phyloP scores from a whole-genome alignment of 2,329 filamentous ascomycete species.

The Lecanicillium sp. region DNA sequence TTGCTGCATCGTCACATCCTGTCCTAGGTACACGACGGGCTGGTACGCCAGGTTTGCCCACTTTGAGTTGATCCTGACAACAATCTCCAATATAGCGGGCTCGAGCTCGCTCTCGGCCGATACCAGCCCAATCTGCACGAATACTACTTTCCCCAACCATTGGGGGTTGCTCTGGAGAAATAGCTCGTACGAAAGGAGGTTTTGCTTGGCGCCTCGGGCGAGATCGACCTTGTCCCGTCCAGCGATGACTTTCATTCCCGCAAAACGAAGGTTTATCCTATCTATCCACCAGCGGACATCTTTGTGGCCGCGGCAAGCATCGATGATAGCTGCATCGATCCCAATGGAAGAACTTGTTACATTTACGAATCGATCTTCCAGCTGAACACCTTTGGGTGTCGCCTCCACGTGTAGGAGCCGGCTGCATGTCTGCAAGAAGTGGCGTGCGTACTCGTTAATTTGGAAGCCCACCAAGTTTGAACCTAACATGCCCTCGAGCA shows the following conservation, averaged over 20 bases:
- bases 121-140: slow-evolving; percentile 90
- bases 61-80: slow-evolving; percentile 84
- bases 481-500: slow-evolving; percentile 86
- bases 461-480: slow-evolving; percentile 92
- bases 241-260: slow-evolving; percentile 83
- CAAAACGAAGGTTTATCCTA: slow-evolving; percentile 74
- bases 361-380: slow-evolving; percentile 89
- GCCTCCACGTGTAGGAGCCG: slow-evolving; percentile 82
- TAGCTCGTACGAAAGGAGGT: slow-evolving; percentile 82
- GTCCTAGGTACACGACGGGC: slow-evolving; percentile 86
- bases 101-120: slow-evolving; percentile 83
- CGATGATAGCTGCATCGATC: slow-evolving; percentile 73
- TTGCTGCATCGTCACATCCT: slow-evolving; percentile 87
- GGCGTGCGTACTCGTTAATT: slow-evolving; percentile 83
- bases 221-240: slow-evolving; percentile 91
- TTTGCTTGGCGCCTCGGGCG: slow-evolving; percentile 85
- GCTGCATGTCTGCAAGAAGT: slow-evolving; percentile 93
- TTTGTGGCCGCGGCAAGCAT: slow-evolving; percentile 59
- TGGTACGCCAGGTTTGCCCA: slow-evolving; percentile 89
- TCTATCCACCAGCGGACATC: slow-evolving; percentile 73
- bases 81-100: slow-evolving; percentile 84
- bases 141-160: slow-evolving; percentile 78
- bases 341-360: slow-evolving; percentile 80
- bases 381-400: slow-evolving; percentile 75
- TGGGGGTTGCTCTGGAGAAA: slow-evolving; percentile 91